Evolutionary conservation across 176 grass and related monocot genomes (phyloP), one percentile per base, ranked within the genome.

Genomic region (Miscanthus lutarioriparius): DNA sequence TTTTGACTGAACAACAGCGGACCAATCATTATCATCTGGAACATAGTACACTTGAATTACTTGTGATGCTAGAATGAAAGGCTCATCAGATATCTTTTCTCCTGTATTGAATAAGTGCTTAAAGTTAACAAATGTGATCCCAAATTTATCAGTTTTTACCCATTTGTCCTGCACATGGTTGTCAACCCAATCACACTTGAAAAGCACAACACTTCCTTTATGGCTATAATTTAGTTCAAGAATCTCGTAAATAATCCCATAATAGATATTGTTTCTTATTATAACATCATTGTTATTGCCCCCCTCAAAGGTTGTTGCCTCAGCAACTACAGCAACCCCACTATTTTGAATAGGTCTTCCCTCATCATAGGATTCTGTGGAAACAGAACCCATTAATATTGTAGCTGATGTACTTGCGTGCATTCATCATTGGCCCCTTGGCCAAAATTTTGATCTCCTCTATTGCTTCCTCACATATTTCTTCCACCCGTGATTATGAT

Each of bases 151-250:
- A 8, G 5, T 74, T 30, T 49, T 48, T 4, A 74, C 23, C 71
- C 41, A 74, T 49, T 47, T 74, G 6, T 30, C 43, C 8, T 74
- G 41, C 0, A 74, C 41, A 30, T 6, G 43, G 5, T 71, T 71
- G 38, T 71, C 68, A 71, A 28, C 43, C 71, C 43, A 74, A 74
- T 30, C 43, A 48, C 71, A 74, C 26, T 75, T 53, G 4, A 53
- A 75, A 35, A 75, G 45, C 27, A 75, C 44, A 2, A 72, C 40
- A 16, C 43, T 44, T 72, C 70, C 40, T 72, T 27, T 72, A 1
- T 72, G 39, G 12, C 28, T 14, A 47, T 47, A 73, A n/a, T 73
- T 41, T 68, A 53, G 48, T 53, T 53, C 16, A 53, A 53, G 1
- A 19, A 53, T 53, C 6, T 53, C 48, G 0, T 53, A 22, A 37